These are phyloP conservation scores for Tilletiaria anomala DNA, from an alignment of 1,284 basidiomycete species.

Conservation along the genomic window DNA sequence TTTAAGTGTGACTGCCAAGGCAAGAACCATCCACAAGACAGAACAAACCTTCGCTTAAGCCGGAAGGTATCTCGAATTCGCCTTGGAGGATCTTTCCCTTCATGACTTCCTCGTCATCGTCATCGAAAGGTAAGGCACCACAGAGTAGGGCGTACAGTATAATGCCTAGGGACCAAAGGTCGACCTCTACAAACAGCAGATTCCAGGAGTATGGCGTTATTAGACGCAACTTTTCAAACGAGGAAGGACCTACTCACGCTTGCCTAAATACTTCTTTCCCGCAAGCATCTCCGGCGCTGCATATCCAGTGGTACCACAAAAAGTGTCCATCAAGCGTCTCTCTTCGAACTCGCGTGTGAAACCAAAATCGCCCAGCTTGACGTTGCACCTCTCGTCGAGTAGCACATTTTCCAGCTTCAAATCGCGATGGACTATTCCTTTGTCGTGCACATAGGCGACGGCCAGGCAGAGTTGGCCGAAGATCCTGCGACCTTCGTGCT, in stretches of 20 bases:
- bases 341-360: slow-evolving; percentile 87
- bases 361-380: slow-evolving; percentile 74
- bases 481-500: slow-evolving; percentile 36
- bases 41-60: slow-evolving; percentile 58
- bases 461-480: slow-evolving; percentile 42
- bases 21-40: background rate
- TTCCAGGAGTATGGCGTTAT: background rate
- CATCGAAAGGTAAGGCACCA: slow-evolving; percentile 89
- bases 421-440: slow-evolving; percentile 43
- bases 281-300: slow-evolving; percentile 89
- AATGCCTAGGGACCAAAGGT: slow-evolving; percentile 90
- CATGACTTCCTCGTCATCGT: slow-evolving; percentile 85
- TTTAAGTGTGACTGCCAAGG: background rate
- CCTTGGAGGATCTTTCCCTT: slow-evolving; percentile 69
- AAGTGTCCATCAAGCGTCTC: slow-evolving; percentile 74
- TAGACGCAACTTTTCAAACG: slow-evolving; percentile 23
- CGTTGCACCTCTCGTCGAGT: slow-evolving; percentile 41
- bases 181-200: slow-evolving; percentile 55
- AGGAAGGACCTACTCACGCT: slow-evolving; percentile 47
- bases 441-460: slow-evolving; percentile 40
- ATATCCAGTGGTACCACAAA: slow-evolving; percentile 89
- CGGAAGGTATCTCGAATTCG: slow-evolving; percentile 67
- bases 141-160: slow-evolving; percentile 88
- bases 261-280: slow-evolving; percentile 74
- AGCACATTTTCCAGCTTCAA: slow-evolving; percentile 48